These are phyloP conservation scores for Fusarium ramigenum DNA, from an alignment of 2,329 filamentous ascomycete species.

Conservation along the genomic window DNA sequence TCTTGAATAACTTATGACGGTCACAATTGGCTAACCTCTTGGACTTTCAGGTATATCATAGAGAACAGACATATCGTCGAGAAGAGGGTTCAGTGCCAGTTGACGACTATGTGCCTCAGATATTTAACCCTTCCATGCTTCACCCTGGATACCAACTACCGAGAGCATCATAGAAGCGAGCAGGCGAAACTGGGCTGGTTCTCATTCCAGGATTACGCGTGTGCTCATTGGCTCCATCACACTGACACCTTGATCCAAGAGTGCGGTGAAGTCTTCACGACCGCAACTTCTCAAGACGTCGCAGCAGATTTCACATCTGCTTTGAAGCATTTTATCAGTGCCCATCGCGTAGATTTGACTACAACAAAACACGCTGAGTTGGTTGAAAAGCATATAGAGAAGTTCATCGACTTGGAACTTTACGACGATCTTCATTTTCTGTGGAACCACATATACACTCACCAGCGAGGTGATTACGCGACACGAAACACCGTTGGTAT, in stretches of 20 bases:
- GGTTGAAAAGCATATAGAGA: accelerated
- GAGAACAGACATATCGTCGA: neutral
- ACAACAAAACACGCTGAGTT: accelerated
- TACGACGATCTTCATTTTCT: neutral
- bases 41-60: neutral
- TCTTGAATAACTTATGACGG: accelerated
- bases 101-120: neutral
- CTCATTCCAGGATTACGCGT: neutral
- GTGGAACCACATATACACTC: slow-evolving; percentile 14
- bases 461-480: neutral
- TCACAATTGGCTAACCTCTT: accelerated
- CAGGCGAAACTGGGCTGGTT: neutral
- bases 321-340: neutral
- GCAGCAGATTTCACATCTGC: neutral
- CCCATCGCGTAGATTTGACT: accelerated
- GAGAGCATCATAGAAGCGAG: neutral
- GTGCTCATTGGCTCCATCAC: neutral
- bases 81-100: neutral
- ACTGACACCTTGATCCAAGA: neutral
- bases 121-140: neutral
- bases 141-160: accelerated
- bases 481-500: neutral
- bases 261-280: accelerated
- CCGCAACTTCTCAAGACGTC: accelerated
- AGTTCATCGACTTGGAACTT: accelerated